Conservation (phyloP, 768 basidiomycete species). For the Pisolithus sp. region DNA sequence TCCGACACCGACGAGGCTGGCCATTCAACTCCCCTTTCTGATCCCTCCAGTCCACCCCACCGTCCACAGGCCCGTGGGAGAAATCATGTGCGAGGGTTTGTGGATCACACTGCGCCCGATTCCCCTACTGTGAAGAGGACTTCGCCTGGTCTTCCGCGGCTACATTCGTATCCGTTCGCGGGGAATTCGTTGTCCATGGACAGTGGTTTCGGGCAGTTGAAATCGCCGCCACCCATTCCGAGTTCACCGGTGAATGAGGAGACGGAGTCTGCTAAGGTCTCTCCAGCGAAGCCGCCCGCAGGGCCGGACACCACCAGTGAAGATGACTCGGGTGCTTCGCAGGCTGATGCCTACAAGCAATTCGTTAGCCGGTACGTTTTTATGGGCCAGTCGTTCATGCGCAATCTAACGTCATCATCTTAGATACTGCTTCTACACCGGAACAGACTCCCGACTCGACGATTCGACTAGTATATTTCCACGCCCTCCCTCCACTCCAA, state of each 20-base stretch:
- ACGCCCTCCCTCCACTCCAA: slow-evolving; percentile 46
- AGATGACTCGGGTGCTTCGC: slow-evolving; percentile 6
- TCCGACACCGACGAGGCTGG: slow-evolving; percentile 7
- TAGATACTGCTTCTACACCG: slow-evolving; percentile 82
- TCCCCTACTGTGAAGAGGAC: slow-evolving; percentile 36
- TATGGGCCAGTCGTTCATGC: neutral
- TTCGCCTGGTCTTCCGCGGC: slow-evolving; percentile 36
- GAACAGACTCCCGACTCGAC: slow-evolving; percentile 35
- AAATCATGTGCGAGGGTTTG: slow-evolving; percentile 56
- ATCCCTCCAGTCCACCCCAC: slow-evolving; percentile 9
- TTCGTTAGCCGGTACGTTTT: slow-evolving; percentile 57
- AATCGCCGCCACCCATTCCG: slow-evolving; percentile 10
- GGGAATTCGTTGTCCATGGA: neutral
- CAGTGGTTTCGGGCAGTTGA: slow-evolving; percentile 7
- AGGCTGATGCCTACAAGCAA: slow-evolving; percentile 42
- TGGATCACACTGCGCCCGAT: slow-evolving; percentile 34
- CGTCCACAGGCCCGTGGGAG: slow-evolving; percentile 22
- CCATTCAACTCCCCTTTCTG: neutral
- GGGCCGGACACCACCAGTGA: slow-evolving; percentile 20
- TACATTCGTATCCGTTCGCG: slow-evolving; percentile 32
- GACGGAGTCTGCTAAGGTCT: slow-evolving; percentile 35
- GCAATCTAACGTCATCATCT: slow-evolving; percentile 3
- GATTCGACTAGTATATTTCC: slow-evolving; percentile 23
- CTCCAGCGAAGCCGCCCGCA: slow-evolving; percentile 39
- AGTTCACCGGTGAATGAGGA: slow-evolving; percentile 20